Conservation (phyloP, 225 moss, liverwort and hornwort species). For the Antitrichia curtipendula region DNA sequence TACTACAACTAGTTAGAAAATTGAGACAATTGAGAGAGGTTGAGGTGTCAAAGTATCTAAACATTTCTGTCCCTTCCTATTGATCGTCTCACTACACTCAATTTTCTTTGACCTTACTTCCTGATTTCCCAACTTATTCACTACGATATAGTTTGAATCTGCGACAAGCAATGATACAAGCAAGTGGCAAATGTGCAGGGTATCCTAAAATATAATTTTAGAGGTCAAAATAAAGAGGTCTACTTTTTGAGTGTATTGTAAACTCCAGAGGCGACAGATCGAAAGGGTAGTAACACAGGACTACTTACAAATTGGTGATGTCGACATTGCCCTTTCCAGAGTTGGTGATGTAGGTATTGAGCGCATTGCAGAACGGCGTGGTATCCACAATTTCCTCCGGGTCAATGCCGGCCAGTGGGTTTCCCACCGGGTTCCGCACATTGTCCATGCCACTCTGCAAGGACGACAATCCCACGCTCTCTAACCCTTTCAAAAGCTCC, state of each 20-base stretch:
- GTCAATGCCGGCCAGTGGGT: slow-evolving; percentile 83
- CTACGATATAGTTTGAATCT: neutral
- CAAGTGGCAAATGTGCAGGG: neutral
- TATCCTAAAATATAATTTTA: neutral
- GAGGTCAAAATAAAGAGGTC: neutral
- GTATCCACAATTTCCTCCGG: slow-evolving; percentile 82
- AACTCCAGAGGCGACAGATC: neutral
- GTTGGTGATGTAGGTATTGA: slow-evolving; percentile 59
- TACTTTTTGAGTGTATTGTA: neutral
- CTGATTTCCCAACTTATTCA: neutral
- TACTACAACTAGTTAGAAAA: neutral
- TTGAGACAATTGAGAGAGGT: neutral
- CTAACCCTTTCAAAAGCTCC: slow-evolving; percentile 49
- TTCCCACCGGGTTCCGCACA: slow-evolving; percentile 78
- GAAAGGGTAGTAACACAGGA: neutral
- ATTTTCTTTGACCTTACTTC: neutral
- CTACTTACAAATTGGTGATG: slow-evolving; percentile 24
- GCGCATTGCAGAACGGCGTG: slow-evolving; percentile 36
- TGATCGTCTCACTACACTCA: neutral
- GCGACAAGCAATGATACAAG: neutral
- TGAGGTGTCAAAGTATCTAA: neutral
- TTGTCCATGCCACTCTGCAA: slow-evolving; percentile 97
- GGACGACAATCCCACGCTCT: slow-evolving; percentile 45
- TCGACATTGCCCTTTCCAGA: slow-evolving; percentile 42
- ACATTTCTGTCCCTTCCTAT: neutral